Evolutionary conservation across 2,329 filamentous ascomycete genomes (phyloP).

Genomic region (Leptographium radiaticola): DNA sequence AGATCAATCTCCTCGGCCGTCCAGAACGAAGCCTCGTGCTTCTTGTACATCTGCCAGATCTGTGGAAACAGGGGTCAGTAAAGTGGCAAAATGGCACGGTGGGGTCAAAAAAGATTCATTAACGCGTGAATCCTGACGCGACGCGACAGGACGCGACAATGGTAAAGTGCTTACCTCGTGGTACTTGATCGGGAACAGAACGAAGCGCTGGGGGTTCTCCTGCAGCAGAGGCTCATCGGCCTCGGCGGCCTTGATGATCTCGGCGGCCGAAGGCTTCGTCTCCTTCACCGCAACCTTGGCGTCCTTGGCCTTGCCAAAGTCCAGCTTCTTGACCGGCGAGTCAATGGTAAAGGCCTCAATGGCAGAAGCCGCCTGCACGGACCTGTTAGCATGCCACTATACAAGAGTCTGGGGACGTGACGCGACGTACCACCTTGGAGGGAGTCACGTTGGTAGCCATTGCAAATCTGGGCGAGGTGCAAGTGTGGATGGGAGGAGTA

Average conservation of each 20-base stretch:
- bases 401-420: conserved; percentile 10
- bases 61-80: conserved; percentile 24
- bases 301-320: conserved; percentile 62
- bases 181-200: conserved; percentile 98
- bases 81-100: conserved; percentile 15
- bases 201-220: conserved; percentile 93
- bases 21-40: conserved; percentile 99
- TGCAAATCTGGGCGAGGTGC: conserved; percentile 19
- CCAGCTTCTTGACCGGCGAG: conserved; percentile 80
- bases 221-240: conserved; percentile 80
- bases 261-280: conserved; percentile 29
- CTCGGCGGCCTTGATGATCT: conserved; percentile 55
- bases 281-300: conserved; percentile 33
- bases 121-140: conserved; percentile 48
- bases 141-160: conserved; percentile 24
- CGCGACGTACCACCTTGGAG: conserved; percentile 19
- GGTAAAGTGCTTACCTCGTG: conserved; percentile 66
- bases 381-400: conserved; percentile 18
- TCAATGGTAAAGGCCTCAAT: conserved; percentile 88
- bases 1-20: conserved; percentile 98
- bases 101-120: conserved; percentile 34
- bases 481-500: neutral
- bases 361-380: conserved; percentile 62
- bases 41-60: conserved; percentile 99
- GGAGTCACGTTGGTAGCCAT: conserved; percentile 50